Percentiles rank a stretch among this genome's conserved stretches.
phyloP scores from a whole-genome alignment of 805 yeast species.

The Sugiyamaella qingdaonensis region DNA sequence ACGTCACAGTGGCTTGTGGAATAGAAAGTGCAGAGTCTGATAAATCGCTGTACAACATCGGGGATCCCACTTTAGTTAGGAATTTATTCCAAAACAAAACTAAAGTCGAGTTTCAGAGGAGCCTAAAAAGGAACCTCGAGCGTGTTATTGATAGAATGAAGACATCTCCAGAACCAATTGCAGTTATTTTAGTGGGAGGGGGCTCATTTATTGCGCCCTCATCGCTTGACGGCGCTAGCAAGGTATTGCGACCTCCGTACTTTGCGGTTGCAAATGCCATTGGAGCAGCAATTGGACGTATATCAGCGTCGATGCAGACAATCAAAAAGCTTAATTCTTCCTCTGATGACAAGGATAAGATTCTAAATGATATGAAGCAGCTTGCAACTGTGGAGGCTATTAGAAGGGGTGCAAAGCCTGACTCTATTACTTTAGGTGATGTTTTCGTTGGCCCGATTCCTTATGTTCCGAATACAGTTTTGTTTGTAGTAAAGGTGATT shows the following conservation, averaged over 20 bases:
- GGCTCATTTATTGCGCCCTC: constrained; percentile 44
- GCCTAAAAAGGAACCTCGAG: constrained; percentile 35
- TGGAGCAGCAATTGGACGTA: constrained; percentile 47
- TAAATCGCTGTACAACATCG: background rate
- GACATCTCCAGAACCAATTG: constrained; percentile 41
- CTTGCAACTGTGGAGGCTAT: constrained; percentile 26
- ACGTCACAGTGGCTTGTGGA: constrained; percentile 30
- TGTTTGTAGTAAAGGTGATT: constrained; percentile 28
- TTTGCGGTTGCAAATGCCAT: constrained; percentile 47
- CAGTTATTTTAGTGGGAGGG: constrained; percentile 46
- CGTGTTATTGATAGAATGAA: constrained; percentile 42
- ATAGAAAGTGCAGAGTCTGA: constrained; percentile 10
- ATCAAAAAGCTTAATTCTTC: constrained; percentile 21
- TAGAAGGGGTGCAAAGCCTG: constrained; percentile 28
- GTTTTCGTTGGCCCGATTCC: constrained; percentile 33
- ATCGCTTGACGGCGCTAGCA: constrained; percentile 39
- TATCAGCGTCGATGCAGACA: constrained; percentile 32
- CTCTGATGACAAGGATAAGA: constrained; percentile 18
- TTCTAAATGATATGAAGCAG: constrained; percentile 20
- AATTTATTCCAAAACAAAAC: constrained; percentile 16
- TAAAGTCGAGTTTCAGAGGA: constrained; percentile 8
- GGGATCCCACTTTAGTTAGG: constrained; percentile 19
- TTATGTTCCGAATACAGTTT: constrained; percentile 26
- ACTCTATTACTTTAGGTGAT: constrained; percentile 29
- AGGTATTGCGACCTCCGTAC: constrained; percentile 40